Evolutionary conservation across 106 monocot species (phyloP).

Genomic region (Dendrobium officinale): DNA sequence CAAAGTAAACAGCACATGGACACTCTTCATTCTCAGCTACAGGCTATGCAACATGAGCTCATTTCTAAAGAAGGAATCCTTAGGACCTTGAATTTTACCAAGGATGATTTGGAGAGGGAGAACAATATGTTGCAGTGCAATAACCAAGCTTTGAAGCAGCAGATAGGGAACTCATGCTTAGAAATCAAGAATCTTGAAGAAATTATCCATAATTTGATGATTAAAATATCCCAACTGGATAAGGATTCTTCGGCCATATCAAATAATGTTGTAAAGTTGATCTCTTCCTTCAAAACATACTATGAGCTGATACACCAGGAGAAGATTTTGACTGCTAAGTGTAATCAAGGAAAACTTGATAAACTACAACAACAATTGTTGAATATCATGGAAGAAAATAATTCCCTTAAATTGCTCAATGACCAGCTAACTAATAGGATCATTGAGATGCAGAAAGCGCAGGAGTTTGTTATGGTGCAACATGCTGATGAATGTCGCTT

Average conservation of each 20-base stretch:
- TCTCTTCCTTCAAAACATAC: constrained; percentile 36
- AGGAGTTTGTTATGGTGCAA: constrained; percentile 87
- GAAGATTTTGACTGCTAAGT: constrained; percentile 35
- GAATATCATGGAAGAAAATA: constrained; percentile 32
- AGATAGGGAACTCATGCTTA: constrained; percentile 27
- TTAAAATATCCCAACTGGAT: constrained; percentile 50
- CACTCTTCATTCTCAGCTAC: constrained; percentile 37
- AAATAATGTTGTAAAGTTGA: constrained; percentile 31
- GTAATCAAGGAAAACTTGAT: constrained; percentile 46
- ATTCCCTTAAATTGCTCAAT: constrained; percentile 33
- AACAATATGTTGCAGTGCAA: constrained; percentile 36
- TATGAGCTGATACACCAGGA: constrained; percentile 48
- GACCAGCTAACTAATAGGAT: constrained; percentile 42
- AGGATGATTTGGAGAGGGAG: constrained; percentile 49
- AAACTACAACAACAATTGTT: constrained; percentile 38
- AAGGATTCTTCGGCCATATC: constrained; percentile 39
- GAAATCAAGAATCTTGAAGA: constrained; percentile 43
- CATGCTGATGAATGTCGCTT: constrained; percentile 91
- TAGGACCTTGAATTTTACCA: constrained; percentile 29
- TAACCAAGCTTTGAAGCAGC: constrained; percentile 40
- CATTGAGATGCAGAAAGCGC: constrained; percentile 67
- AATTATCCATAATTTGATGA: constrained; percentile 23
- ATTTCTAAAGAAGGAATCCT: constrained; percentile 49
- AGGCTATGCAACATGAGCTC: constrained; percentile 36
- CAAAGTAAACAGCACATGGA: constrained; percentile 38